Conservation (phyloP, 129 eudicot genomes). For the Cynara cardunculus region DNA sequence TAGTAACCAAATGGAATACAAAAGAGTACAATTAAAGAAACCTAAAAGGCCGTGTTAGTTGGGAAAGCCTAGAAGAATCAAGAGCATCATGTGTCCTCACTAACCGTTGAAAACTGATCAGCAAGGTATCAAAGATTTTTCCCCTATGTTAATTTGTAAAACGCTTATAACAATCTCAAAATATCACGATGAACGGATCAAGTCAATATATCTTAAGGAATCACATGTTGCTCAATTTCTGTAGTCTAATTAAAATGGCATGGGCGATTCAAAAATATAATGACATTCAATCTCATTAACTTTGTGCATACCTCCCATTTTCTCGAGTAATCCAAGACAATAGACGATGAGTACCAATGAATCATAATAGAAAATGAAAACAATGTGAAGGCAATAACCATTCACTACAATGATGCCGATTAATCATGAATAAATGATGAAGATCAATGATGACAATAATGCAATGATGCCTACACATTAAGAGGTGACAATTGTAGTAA, state of each 20-base stretch:
- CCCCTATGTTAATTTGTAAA: background rate
- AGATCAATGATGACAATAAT: background rate
- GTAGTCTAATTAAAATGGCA: background rate
- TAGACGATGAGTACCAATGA: background rate
- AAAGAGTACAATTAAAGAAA: background rate
- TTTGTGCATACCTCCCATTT: background rate
- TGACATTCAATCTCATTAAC: background rate
- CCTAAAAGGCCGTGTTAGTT: background rate
- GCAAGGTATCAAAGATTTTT: background rate
- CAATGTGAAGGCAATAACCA: background rate
- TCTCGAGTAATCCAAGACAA: background rate
- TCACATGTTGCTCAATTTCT: background rate
- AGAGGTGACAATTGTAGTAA: background rate
- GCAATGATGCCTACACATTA: background rate
- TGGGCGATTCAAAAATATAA: background rate
- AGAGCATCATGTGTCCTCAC: background rate
- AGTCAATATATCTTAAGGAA: background rate
- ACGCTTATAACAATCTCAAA: background rate
- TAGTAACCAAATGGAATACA: background rate
- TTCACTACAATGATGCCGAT: background rate
- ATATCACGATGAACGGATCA: background rate
- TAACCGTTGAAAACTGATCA: background rate
- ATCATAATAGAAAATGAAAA: background rate
- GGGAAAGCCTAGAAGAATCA: background rate
- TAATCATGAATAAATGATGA: background rate